Percentiles rank a stretch among this genome's conserved stretches.
Conservation (phyloP, 2,329 filamentous ascomycete genomes). For the Pseudocercospora cruenta region DNA sequence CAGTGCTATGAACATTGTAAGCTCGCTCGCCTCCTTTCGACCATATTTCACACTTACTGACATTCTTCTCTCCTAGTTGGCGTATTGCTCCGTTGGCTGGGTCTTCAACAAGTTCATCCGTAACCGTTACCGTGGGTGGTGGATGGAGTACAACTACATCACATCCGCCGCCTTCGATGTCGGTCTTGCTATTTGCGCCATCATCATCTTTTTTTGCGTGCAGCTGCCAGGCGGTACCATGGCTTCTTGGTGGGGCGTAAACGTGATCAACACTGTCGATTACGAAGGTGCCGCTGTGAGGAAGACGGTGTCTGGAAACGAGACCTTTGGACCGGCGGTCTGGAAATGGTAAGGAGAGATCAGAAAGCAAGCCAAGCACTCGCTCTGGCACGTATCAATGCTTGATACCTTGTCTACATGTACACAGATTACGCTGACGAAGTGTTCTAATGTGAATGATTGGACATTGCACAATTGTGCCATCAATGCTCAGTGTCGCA, state of each 20-base stretch:
- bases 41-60: not conserved
- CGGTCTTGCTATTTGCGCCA: slow-evolving; percentile 78
- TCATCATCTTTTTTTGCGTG: slow-evolving; percentile 86
- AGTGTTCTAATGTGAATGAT: not conserved
- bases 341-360: slow-evolving; percentile 31
- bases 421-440: not conserved
- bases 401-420: too few relatives aligned
- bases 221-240: slow-evolving; percentile 74
- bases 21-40: not conserved
- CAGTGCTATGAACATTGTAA: slow-evolving; percentile 66
- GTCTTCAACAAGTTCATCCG: slow-evolving; percentile 79
- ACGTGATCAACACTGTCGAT: slow-evolving; percentile 25
- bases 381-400: not conserved
- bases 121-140: slow-evolving; percentile 69
- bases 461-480: not conserved
- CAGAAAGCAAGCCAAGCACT: not conserved
- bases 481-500: not conserved
- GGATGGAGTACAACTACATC: slow-evolving; percentile 82
- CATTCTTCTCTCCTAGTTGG: slow-evolving; percentile 60
- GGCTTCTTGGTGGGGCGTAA: slow-evolving; percentile 70
- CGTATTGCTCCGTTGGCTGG: slow-evolving; percentile 85
- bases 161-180: slow-evolving; percentile 81
- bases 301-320: slow-evolving; percentile 61
- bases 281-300: slow-evolving; percentile 19
- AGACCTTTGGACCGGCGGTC: slow-evolving; percentile 63